Evolutionary conservation across 768 basidiomycete species (phyloP).

Genomic region (Dacryopinax primogenitus): DNA sequence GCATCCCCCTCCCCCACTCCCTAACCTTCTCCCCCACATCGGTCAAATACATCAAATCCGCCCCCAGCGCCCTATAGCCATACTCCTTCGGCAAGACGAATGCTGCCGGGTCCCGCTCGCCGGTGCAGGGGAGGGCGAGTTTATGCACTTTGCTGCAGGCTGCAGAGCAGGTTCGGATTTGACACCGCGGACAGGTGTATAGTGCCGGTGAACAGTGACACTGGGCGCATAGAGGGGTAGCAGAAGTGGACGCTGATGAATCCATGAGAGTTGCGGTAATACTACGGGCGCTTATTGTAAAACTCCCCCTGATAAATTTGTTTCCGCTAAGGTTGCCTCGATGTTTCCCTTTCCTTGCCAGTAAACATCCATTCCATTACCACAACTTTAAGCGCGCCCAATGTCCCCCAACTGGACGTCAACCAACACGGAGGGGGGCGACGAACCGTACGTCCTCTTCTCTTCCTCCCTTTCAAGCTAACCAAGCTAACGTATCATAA

Average conservation of each 20-base stretch:
- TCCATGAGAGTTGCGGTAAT: not conserved
- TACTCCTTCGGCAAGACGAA: constrained; percentile 15
- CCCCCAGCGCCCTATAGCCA: constrained; percentile 17
- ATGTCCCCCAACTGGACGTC: not conserved
- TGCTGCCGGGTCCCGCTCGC: constrained; percentile 13
- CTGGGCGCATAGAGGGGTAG: constrained; percentile 8
- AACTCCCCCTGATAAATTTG: not conserved
- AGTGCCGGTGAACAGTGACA: constrained; percentile 12
- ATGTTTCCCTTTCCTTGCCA: not conserved
- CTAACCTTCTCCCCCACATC: constrained; percentile 15
- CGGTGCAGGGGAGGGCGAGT: constrained; percentile 9
- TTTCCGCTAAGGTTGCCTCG: not conserved
- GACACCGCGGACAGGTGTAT: constrained; percentile 18
- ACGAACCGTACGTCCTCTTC: not conserved
- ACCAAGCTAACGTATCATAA: not conserved
- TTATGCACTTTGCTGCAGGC: constrained; percentile 18
- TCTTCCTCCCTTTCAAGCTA: not conserved
- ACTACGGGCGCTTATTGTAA: not conserved
- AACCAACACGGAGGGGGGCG: not conserved
- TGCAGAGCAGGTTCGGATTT: constrained; percentile 17
- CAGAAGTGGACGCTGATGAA: not conserved
- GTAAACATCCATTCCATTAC: not conserved
- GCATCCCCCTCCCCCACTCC: constrained; percentile 14
- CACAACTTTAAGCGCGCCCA: not conserved
- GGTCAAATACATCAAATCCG: constrained; percentile 17